phyloP scores from a whole-genome alignment of 1,139 yeast genomes.

The Yamadazyma pseudoaaseri region DNA sequence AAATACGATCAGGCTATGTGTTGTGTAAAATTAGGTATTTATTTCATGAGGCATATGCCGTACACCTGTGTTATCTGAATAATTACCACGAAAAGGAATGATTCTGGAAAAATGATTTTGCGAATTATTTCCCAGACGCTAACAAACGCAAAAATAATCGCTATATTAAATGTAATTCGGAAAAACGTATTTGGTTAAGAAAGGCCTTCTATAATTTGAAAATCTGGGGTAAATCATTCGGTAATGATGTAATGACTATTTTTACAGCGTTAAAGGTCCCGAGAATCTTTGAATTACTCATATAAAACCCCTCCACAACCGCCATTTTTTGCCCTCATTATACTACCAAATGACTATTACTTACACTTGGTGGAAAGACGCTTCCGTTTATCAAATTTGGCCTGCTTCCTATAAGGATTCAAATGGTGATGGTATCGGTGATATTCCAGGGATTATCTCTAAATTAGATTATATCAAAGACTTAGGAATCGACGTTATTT shows the following conservation, averaged over 20 bases:
- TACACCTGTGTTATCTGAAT: no score
- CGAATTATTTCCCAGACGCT: conserved; percentile 2
- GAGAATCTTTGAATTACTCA: neutral
- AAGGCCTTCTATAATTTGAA: neutral
- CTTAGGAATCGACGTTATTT: conserved; percentile 52
- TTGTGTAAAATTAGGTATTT: no score
- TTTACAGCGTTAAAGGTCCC: neutral
- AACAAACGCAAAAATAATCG: conserved; percentile 8
- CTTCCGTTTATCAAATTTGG: conserved; percentile 56
- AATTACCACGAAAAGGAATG: no score
- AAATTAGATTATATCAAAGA: conserved; percentile 51
- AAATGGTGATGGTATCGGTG: conserved; percentile 59
- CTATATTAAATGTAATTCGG: conserved; percentile 9
- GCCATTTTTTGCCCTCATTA: neutral
- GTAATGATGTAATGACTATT: neutral
- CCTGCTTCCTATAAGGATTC: conserved; percentile 60
- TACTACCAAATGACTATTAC: conserved; percentile 10
- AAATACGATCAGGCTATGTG: no score
- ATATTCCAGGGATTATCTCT: conserved; percentile 51
- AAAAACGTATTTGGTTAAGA: conserved; percentile 1
- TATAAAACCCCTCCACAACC: no score
- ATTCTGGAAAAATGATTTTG: conserved; percentile 8
- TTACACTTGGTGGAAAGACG: conserved; percentile 55
- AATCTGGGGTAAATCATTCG: neutral
- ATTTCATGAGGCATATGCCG: no score